phyloP scores from a whole-genome alignment of 83 land plant species.

The Diphasiastrum complanatum region DNA sequence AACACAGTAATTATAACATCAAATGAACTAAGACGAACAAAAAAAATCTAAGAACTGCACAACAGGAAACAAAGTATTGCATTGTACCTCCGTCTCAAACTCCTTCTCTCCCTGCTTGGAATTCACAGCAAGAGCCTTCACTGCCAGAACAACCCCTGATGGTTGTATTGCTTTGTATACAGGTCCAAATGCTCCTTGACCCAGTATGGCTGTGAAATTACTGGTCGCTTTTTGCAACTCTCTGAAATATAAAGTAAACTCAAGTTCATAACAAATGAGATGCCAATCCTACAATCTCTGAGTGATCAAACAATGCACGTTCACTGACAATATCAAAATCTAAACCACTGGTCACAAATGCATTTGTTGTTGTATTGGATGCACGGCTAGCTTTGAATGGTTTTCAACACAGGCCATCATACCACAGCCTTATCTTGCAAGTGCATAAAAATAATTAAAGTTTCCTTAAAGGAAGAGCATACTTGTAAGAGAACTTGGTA shows the following conservation, averaged over 20 bases:
- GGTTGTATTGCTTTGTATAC: constrained; percentile 70
- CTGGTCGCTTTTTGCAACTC: constrained; percentile 70
- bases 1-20: too few species aligned
- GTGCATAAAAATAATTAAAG: background rate
- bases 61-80: too few species aligned
- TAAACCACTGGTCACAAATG: too few species aligned
- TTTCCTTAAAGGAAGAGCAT: constrained; percentile 12
- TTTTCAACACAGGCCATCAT: background rate
- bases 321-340: background rate
- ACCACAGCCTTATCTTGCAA: background rate
- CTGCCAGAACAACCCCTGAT: constrained; percentile 57
- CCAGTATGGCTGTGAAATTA: constrained; percentile 65
- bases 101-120: constrained; percentile 79
- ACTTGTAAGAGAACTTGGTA: constrained; percentile 63
- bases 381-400: too few species aligned
- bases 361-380: too few species aligned
- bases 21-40: too few species aligned
- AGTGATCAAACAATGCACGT: background rate
- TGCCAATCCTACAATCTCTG: background rate
- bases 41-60: too few species aligned
- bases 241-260: constrained; percentile 26
- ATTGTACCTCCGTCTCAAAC: constrained; percentile 73
- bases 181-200: constrained; percentile 83
- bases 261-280: background rate
- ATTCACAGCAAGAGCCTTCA: constrained; percentile 60